Percentiles rank a stretch among this genome's conserved stretches.
phyloP scores from a whole-genome alignment of 352 stramenopile species.

The Phytophthora lateralis region DNA sequence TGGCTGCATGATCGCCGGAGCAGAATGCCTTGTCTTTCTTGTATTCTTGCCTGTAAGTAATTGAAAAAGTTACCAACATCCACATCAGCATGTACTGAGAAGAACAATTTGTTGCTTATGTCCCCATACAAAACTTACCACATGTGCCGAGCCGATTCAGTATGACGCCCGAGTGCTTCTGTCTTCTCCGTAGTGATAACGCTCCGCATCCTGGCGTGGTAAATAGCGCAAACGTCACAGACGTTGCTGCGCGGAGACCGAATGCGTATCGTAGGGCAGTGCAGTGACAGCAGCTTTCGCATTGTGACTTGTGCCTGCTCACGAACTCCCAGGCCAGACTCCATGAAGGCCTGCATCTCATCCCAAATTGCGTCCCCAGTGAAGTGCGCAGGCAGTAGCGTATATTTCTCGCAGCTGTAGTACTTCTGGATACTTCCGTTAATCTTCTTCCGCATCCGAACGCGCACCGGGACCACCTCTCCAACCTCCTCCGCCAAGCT shows the following conservation, averaged over 20 bases:
- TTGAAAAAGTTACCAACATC: constrained; percentile 11
- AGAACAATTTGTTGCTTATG: constrained; percentile 12
- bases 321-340: not conserved
- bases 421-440: constrained; percentile 4
- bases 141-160: constrained; percentile 11
- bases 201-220: not conserved
- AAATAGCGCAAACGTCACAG: constrained; percentile 4
- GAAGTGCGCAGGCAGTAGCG: constrained; percentile 15
- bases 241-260: constrained; percentile 16
- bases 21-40: constrained; percentile 9
- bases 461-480: constrained; percentile 8
- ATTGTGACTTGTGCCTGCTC: constrained; percentile 9
- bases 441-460: constrained; percentile 5
- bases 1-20: constrained; percentile 2
- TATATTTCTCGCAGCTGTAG: constrained; percentile 12
- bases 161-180: constrained; percentile 9
- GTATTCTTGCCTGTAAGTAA: constrained; percentile 14
- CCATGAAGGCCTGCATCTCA: constrained; percentile 18
- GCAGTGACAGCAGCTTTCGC: constrained; percentile 6
- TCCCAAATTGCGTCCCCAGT: constrained; percentile 19
- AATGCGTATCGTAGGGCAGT: constrained; percentile 11
- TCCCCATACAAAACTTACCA: constrained; percentile 15
- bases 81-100: not conserved
- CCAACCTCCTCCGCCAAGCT: constrained; percentile 6
- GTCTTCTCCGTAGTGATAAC: constrained; percentile 5